Evolutionary conservation across 1,139 yeast species (phyloP), one percentile per base, ranked within the genome.

Genomic region (Yamadazyma friedrichii): DNA sequence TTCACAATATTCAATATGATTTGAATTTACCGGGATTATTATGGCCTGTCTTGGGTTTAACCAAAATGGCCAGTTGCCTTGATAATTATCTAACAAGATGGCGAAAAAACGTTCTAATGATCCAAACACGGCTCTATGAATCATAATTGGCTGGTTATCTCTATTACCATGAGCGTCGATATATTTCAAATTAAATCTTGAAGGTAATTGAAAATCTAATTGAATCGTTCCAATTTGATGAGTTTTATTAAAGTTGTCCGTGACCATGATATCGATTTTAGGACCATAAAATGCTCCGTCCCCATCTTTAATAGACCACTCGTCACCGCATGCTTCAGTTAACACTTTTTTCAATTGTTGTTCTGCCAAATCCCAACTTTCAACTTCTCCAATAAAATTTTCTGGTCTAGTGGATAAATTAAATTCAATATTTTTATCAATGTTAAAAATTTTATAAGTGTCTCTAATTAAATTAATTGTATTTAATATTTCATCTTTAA

Each of bases 271-370:
- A 60, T 93, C 98, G 50, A 93, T 88, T 63, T 85, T 85, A 22
- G 99, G 99, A 1, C 99, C 99, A 61, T 93, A 93, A 64, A 93
- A 93, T 0, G 98, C 99, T 43, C 99, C 99, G 62, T 93, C 99
- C 13, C 96, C 96, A 43, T 82, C 86, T 49, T 89, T 84, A 10
- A 88, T 54, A 38, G 76, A 70, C 96, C 96, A 91, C 22, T 69
- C 60, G 20, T 49, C 46, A 6, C 83, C 84, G 16, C 82, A 76
- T 44, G 75, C 65, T 16, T 65, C 59, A 42, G 84, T 70, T 49
- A 93, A 67, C 1, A 93, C 94, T 9, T 65, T 62, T 45, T 76
- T 80, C 46, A 93, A 70, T 51, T 82, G 83, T 13, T 64, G 56
- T 63, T 93, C 98, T 3, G 99, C 99, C 31, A 65, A 67, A 54